Evolutionary conservation across 805 yeast genomes (phyloP).

Genomic region (Yamadazyma philogaea): DNA sequence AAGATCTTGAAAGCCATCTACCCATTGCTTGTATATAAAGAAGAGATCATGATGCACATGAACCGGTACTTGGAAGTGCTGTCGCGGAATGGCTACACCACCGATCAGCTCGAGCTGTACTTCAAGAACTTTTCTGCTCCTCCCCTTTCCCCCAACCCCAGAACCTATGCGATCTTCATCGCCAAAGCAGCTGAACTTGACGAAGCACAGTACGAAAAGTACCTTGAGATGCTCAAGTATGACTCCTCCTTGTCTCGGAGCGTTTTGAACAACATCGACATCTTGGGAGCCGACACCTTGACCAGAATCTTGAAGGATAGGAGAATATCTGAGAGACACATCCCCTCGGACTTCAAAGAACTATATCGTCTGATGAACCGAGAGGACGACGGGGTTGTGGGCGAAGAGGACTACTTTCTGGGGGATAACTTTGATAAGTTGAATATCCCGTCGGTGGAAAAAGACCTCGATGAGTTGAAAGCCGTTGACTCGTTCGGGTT

Average conservation of each 20-base stretch:
- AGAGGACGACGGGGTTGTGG: constrained; percentile 13
- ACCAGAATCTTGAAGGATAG: constrained; percentile 28
- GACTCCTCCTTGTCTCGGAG: constrained; percentile 13
- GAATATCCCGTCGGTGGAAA: constrained; percentile 42
- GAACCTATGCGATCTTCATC: constrained; percentile 59
- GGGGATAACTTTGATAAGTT: constrained; percentile 22
- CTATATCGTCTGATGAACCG: constrained; percentile 27
- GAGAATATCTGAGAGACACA: constrained; percentile 23
- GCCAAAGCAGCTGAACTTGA: constrained; percentile 32
- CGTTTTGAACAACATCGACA: constrained; percentile 48
- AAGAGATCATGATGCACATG: constrained; percentile 60
- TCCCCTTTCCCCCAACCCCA: constrained; percentile 42
- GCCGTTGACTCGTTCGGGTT: constrained; percentile 78
- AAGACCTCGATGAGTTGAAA: constrained; percentile 51
- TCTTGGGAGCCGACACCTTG: constrained; percentile 49
- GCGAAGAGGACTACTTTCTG: constrained; percentile 33
- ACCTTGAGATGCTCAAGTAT: constrained; percentile 13
- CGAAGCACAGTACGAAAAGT: constrained; percentile 13
- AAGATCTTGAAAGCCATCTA: constrained; percentile 61
- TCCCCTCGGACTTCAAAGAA: constrained; percentile 33
- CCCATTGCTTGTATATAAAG: constrained; percentile 37
- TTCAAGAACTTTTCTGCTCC: constrained; percentile 28
- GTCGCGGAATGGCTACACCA: constrained; percentile 38
- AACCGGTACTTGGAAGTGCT: constrained; percentile 56
- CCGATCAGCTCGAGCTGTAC: constrained; percentile 44